A percentile compares a stretch with the other conserved stretches of the same genome.
Evolutionary conservation across 345 rosid species (phyloP).

Genomic region (Durio zibethinus): DNA sequence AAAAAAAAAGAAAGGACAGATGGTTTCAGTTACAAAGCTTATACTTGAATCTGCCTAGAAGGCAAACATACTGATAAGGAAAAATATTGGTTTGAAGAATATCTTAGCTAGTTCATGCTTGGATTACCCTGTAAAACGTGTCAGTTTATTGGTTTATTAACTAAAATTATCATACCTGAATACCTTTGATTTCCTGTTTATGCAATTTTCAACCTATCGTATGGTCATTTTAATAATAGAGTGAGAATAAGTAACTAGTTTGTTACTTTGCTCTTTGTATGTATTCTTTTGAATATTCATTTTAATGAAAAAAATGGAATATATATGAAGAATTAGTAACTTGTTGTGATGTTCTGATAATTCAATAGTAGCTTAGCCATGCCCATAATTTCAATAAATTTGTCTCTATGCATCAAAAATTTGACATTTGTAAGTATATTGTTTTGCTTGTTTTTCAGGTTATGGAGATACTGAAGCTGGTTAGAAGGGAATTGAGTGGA

Average conservation of each 20-base stretch:
- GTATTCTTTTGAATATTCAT: neutral
- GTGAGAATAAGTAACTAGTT: neutral
- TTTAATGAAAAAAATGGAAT: neutral
- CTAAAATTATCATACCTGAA: neutral
- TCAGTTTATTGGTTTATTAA: neutral
- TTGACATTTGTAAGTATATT: neutral
- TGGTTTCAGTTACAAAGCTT: neutral
- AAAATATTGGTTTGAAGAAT: neutral
- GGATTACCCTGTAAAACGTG: neutral
- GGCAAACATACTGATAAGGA: neutral
- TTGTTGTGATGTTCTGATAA: neutral
- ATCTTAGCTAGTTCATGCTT: neutral
- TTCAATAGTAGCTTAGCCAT: neutral
- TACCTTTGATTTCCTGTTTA: neutral
- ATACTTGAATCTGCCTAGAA: neutral
- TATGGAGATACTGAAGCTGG: constrained; percentile 76
- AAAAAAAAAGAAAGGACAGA: neutral
- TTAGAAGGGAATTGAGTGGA: constrained; percentile 75
- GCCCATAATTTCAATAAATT: neutral
- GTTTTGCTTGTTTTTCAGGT: constrained; percentile 47
- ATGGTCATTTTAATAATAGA: neutral
- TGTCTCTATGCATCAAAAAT: neutral
- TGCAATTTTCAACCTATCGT: neutral
- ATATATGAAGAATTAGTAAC: neutral
- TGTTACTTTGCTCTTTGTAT: neutral